phyloP scores from a whole-genome alignment of 495 filamentous ascomycete species.

The Talaromyces trachyspermus region DNA sequence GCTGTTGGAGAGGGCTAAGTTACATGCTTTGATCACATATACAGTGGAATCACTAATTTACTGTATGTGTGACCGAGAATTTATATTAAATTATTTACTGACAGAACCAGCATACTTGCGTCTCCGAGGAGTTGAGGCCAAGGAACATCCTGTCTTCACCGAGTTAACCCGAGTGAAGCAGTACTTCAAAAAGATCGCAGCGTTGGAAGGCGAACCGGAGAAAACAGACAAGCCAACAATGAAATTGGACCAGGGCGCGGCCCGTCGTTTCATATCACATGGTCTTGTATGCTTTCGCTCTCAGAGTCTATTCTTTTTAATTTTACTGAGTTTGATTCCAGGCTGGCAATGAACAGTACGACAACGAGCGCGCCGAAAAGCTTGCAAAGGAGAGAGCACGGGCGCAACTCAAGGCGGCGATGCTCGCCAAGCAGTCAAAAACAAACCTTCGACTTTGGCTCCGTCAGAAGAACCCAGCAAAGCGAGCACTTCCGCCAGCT shows the following conservation, averaged over 20 bases:
- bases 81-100: conserved; percentile 6
- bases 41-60: conserved; percentile 88
- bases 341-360: conserved; percentile 58
- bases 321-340: conserved; percentile 18
- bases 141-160: conserved; percentile 73
- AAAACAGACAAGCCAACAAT: conserved; percentile 46
- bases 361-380: conserved; percentile 45
- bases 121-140: conserved; percentile 71
- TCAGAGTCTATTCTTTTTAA: not conserved
- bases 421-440: conserved; percentile 28
- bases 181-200: conserved; percentile 90
- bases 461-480: conserved; percentile 13
- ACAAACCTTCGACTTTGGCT: conserved; percentile 4
- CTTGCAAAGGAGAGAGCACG: conserved; percentile 45
- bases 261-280: conserved; percentile 70
- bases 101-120: conserved; percentile 59
- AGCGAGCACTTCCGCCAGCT: conserved; percentile 14
- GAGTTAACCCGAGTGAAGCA: conserved; percentile 81
- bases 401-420: conserved; percentile 42
- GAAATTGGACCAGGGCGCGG: conserved; percentile 72
- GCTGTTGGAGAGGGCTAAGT: conserved; percentile 86
- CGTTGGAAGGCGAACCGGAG: conserved; percentile 44
- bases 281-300: conserved; percentile 51
- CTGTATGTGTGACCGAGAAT: conserved; percentile 44
- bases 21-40: conserved; percentile 77